These are phyloP conservation scores for Urochloa ruziziensis DNA, from an alignment of 176 grass and related monocot genomes.

Conservation along the genomic window DNA sequence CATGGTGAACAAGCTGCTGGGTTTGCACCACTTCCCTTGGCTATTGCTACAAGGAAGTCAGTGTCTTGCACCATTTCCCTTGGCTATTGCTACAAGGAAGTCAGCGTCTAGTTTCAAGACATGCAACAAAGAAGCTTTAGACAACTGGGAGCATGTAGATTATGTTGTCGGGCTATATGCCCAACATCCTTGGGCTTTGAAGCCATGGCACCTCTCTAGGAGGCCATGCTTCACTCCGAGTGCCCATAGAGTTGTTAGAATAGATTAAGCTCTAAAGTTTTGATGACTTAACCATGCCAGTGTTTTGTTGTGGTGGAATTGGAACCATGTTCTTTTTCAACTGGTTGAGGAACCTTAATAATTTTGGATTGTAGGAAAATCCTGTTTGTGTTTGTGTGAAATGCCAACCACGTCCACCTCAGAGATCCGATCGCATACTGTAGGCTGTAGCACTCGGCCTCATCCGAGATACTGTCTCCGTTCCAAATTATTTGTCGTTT, in stretches of 20 bases:
- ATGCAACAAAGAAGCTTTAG: background rate
- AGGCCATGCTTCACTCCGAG: background rate
- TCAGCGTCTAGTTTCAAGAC: background rate
- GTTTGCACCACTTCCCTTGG: no score
- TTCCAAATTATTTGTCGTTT: no score
- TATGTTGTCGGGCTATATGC: background rate
- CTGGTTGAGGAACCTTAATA: background rate
- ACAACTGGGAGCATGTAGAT: background rate
- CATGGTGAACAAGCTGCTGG: background rate
- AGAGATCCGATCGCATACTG: no score
- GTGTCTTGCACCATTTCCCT: background rate
- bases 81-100: background rate
- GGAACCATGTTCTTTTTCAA: background rate
- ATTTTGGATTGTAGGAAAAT: background rate
- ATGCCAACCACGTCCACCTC: no score
- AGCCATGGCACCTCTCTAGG: background rate
- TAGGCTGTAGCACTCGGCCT: no score
- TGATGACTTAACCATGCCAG: background rate
- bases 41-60: no score
- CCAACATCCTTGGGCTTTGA: background rate
- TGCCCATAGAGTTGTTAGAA: background rate
- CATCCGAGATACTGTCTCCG: no score
- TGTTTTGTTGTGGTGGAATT: slow-evolving; percentile 15
- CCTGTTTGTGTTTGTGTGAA: background rate
- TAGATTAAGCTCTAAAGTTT: slow-evolving; percentile 2